Evolutionary conservation across 2,329 filamentous ascomycete species (phyloP).

Genomic region (Emmonsiellopsis sp.): DNA sequence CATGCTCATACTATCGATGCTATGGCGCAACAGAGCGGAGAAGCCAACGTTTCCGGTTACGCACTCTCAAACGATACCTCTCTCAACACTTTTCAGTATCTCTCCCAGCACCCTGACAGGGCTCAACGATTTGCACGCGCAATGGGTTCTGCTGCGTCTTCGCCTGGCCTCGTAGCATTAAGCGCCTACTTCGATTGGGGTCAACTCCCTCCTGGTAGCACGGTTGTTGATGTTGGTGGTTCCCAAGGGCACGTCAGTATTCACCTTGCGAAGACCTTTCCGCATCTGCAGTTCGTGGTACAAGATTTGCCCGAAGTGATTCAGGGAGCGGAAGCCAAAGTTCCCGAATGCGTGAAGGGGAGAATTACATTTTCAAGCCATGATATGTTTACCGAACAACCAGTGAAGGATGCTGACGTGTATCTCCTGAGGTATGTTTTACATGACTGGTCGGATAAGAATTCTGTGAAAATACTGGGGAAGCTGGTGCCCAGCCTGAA

Average conservation of each 20-base stretch:
- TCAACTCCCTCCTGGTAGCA: constrained; percentile 7
- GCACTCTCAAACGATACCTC: constrained; percentile 8
- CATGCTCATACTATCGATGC: constrained; percentile 1
- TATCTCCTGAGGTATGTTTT: constrained; percentile 30
- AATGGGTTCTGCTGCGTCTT: constrained; percentile 5
- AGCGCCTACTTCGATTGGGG: neutral
- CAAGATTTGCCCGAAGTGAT: constrained; percentile 34
- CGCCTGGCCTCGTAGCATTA: neutral
- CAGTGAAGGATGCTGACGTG: constrained; percentile 17
- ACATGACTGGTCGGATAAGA: constrained; percentile 32
- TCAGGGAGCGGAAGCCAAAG: constrained; percentile 26
- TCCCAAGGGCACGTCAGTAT: constrained; percentile 1
- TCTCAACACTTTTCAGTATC: constrained; percentile 5
- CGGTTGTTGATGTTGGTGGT: constrained; percentile 34
- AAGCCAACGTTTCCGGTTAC: constrained; percentile 1
- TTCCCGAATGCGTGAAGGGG: constrained; percentile 17
- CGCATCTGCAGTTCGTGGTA: constrained; percentile 33
- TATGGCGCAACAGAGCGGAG: constrained; percentile 1
- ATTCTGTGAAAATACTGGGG: constrained; percentile 25
- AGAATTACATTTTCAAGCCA: constrained; percentile 21
- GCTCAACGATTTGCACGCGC: constrained; percentile 9
- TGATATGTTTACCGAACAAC: constrained; percentile 29
- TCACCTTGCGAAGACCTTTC: constrained; percentile 32
- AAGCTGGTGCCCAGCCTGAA: constrained; percentile 21
- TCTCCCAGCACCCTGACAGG: constrained; percentile 6